Percentiles rank a stretch among this genome's conserved stretches.
phyloP scores from a whole-genome alignment of 2,329 filamentous ascomycete species.

The Berkeleyomyces basicola region DNA sequence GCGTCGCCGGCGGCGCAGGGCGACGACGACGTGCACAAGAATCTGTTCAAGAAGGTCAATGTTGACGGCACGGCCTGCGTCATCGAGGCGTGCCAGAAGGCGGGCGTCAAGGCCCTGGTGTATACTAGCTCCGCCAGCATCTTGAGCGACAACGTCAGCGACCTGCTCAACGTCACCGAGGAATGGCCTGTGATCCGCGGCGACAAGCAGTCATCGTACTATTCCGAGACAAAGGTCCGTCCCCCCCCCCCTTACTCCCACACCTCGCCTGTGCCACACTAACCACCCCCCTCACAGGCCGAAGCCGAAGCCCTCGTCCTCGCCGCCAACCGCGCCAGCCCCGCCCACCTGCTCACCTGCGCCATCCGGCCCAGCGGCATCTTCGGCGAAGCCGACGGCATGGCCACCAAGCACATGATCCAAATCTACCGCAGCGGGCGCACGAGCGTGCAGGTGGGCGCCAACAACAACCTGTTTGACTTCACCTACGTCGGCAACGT shows the following conservation, averaged over 20 bases:
- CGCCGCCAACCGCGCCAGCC: slow-evolving; percentile 47
- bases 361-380: slow-evolving; percentile 77
- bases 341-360: slow-evolving; percentile 52
- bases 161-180: slow-evolving; percentile 77
- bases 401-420: slow-evolving; percentile 57
- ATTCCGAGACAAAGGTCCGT: slow-evolving; percentile 72
- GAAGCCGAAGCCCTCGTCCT: slow-evolving; percentile 70
- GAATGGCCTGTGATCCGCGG: slow-evolving; percentile 60
- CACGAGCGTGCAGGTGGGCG: slow-evolving; percentile 64
- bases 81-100: slow-evolving; percentile 52
- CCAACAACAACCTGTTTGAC: slow-evolving; percentile 46
- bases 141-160: slow-evolving; percentile 61
- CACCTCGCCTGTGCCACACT: background rate
- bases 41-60: slow-evolving; percentile 66
- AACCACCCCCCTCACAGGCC: slow-evolving; percentile 30
- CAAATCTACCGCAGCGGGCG: slow-evolving; percentile 51
- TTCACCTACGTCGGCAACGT: slow-evolving; percentile 49
- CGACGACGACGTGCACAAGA: slow-evolving; percentile 35
- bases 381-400: slow-evolving; percentile 76
- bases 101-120: slow-evolving; percentile 64
- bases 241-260: background rate
- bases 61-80: slow-evolving; percentile 70
- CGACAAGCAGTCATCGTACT: slow-evolving; percentile 58
- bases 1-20: slow-evolving; percentile 52
- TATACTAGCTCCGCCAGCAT: slow-evolving; percentile 86